These are phyloP conservation scores for Parastagonospora avenae DNA, from an alignment of 2,329 filamentous ascomycete genomes.

Conservation along the genomic window DNA sequence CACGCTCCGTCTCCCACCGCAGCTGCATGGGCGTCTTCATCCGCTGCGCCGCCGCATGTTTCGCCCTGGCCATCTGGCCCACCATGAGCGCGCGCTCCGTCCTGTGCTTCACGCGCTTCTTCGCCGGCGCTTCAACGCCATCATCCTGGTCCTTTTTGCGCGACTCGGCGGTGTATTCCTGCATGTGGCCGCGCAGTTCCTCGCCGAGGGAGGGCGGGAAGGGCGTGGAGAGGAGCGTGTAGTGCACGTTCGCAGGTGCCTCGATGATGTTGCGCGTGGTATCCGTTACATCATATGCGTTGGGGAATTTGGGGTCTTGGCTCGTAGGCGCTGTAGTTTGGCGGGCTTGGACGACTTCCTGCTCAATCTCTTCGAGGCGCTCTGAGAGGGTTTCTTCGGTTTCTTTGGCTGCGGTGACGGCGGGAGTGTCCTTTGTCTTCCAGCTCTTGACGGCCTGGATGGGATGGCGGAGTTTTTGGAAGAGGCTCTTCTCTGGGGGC, in stretches of 20 bases:
- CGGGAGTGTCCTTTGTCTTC: conserved; percentile 5
- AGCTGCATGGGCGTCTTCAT: conserved; percentile 45
- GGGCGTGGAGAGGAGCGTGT: conserved; percentile 74
- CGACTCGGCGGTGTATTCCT: conserved; percentile 67
- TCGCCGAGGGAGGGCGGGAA: conserved; percentile 81
- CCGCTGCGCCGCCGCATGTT: conserved; percentile 20
- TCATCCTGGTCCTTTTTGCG: conserved; percentile 45
- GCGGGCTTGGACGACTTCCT: conserved; percentile 10
- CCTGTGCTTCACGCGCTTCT: conserved; percentile 8
- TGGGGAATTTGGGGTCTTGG: conserved; percentile 11
- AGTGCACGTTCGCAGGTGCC: conserved; percentile 62
- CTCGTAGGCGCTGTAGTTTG: conserved; percentile 14
- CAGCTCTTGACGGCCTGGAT: conserved; percentile 23
- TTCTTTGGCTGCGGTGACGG: conserved; percentile 5
- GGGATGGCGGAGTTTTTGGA: conserved; percentile 15
- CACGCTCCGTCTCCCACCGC: conserved; percentile 37
- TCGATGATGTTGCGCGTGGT: conserved; percentile 79
- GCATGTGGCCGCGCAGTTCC: conserved; percentile 74
- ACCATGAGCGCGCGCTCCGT: conserved; percentile 7
- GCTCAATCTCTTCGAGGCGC: conserved; percentile 15
- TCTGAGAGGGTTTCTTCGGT: background rate
- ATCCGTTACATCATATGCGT: conserved; percentile 60
- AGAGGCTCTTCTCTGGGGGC: too few species aligned
- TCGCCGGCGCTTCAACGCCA: conserved; percentile 24
- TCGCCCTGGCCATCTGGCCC: conserved; percentile 37